These are phyloP conservation scores for Biscogniauxia sp. DNA, from an alignment of 2,329 filamentous ascomycete species.

Conservation along the genomic window DNA sequence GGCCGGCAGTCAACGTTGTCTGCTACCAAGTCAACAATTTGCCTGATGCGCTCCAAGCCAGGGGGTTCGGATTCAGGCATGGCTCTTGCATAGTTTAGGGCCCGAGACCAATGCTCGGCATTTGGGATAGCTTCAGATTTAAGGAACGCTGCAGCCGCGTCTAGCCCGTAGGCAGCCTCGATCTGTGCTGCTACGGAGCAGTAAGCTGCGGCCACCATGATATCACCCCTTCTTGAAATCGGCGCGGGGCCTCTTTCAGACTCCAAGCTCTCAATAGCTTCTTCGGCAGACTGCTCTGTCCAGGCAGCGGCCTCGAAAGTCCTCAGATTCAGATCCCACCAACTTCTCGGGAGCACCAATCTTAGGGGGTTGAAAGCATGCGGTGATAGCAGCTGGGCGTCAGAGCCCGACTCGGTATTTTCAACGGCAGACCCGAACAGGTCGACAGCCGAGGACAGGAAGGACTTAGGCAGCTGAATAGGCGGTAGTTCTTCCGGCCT, in stretches of 20 bases:
- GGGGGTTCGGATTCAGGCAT: background rate
- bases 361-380: background rate
- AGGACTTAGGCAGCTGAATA: constrained; percentile 55
- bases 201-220: constrained; percentile 12
- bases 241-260: constrained; percentile 1
- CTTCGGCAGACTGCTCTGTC: constrained; percentile 7
- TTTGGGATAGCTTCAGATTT: constrained; percentile 4
- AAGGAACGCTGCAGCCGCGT: constrained; percentile 6
- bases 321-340: background rate
- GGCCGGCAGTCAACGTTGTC: constrained; percentile 7
- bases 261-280: constrained; percentile 7
- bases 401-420: constrained; percentile 3
- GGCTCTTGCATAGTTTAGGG: constrained; percentile 1
- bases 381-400: background rate
- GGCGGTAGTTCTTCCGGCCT: constrained; percentile 46
- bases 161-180: constrained; percentile 5
- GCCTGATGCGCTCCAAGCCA: background rate
- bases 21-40: constrained; percentile 7
- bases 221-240: constrained; percentile 9
- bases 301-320: constrained; percentile 14
- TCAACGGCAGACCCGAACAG: constrained; percentile 33
- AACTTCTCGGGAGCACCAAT: background rate
- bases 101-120: constrained; percentile 3
- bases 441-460: constrained; percentile 51
- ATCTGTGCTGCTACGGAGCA: constrained; percentile 6